A percentile compares a stretch with the other conserved stretches of the same genome.
Conservation (phyloP, 2,329 filamentous ascomycete genomes). For the Aspergillus alliaceus region DNA sequence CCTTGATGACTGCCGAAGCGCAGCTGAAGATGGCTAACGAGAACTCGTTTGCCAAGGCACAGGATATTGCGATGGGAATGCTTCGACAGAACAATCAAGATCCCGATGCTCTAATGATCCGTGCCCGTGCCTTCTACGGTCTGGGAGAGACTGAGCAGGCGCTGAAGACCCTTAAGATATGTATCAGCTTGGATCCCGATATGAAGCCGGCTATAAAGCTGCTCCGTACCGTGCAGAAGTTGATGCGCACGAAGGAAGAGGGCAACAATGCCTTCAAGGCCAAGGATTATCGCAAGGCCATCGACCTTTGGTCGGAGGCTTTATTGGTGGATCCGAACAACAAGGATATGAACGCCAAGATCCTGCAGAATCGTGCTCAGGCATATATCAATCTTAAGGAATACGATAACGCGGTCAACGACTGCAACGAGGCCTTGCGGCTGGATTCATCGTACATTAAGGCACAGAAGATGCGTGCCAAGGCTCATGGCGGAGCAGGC, state of each 20-base stretch:
- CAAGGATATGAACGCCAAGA: conserved; percentile 90
- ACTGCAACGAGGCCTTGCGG: conserved; percentile 80
- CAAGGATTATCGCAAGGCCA: conserved; percentile 74
- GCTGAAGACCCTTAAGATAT: conserved; percentile 86
- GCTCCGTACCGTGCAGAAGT: conserved; percentile 83
- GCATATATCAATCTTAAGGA: conserved; percentile 79
- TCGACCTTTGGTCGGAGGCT: conserved; percentile 80
- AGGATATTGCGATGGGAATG: conserved; percentile 86
- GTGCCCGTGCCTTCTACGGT: conserved; percentile 82
- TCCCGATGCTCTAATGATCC: conserved; percentile 86
- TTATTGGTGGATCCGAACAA: conserved; percentile 83
- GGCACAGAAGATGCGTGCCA: conserved; percentile 90
- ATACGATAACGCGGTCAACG: conserved; percentile 75
- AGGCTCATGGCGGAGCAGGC: conserved; percentile 79
- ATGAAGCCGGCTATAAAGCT: conserved; percentile 86
- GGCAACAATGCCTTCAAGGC: conserved; percentile 90
- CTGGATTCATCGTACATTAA: conserved; percentile 85
- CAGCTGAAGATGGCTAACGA: conserved; percentile 88
- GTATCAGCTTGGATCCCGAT: conserved; percentile 86
- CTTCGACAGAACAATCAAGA: conserved; percentile 86
- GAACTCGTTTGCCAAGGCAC: conserved; percentile 86
- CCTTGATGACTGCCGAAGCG: conserved; percentile 85
- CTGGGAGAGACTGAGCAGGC: conserved; percentile 96
- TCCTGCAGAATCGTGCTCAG: conserved; percentile 88
- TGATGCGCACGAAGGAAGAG: conserved; percentile 90